Base-by-base conservation (phyloP, 306 rosid genomes). In the Vigna nakashimae region DNA sequence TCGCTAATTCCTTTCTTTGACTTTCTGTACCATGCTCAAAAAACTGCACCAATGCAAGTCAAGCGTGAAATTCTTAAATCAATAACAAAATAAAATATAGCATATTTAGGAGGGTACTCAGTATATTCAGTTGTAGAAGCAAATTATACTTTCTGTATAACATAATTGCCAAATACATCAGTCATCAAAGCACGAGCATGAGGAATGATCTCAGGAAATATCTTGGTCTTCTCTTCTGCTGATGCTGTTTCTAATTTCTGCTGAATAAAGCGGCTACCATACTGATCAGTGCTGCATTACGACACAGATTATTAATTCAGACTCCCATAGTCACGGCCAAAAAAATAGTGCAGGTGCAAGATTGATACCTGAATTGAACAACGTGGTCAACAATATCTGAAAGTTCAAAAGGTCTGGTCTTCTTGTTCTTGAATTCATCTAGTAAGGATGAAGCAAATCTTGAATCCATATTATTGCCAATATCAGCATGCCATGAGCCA, bases 201-300 rank as follows among this genome's bases (percentile, higher is more conserved):
- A 70, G 91, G 90, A 78, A 88, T 58, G 36, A 92, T 95, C 93
- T 95, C 96, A 26, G 98, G 89, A 87, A 95, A 95, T 80, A 95
- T 91, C 83, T 76, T 73, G 82, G 53, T 82, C 85, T 91, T 92
- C 87, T 95, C 98, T 82, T 88, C 97, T 46, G 50, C 88, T 2
- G 92, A 80, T 75, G 97, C 92, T 30, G 89, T 88, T 89, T 95
- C 98, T 68, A 95, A 76, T 82, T 92, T 92, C 89, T 95, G 98
- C 89, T 95, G 99, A 84, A 95, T 95, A 82, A 95, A 95, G 73
- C 99, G 99, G 84, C 99, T 95, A 66, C 99, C 99, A 81, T 92
- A 89, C 85, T 95, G 99, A 88, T 95, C 98, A 75, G 90, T 95
- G 77, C 99, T 95, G 89, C 91, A 92, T 75, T 81, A 74, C 22